Conservation (phyloP, 805 yeast genomes). For the Yamadazyma philogaea region DNA sequence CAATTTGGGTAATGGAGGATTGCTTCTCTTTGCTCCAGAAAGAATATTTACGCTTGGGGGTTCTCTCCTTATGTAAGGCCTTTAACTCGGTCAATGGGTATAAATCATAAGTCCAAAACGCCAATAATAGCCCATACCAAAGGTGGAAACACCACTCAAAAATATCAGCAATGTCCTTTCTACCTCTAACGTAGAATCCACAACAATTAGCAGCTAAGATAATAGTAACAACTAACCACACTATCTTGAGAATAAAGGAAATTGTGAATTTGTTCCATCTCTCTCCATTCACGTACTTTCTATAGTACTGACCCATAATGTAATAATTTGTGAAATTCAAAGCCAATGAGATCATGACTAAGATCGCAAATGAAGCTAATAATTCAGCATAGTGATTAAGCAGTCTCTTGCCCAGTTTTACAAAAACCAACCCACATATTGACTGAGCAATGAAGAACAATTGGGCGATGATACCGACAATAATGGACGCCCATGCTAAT, state of each 20-base stretch:
- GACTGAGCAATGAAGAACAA: slow-evolving; percentile 21
- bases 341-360: slow-evolving; percentile 23
- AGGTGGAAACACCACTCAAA: slow-evolving; percentile 29
- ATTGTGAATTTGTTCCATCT: slow-evolving; percentile 28
- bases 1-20: slow-evolving; percentile 7
- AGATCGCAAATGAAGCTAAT: slow-evolving; percentile 24
- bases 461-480: slow-evolving; percentile 23
- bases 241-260: slow-evolving; percentile 22
- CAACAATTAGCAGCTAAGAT: slow-evolving; percentile 20
- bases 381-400: slow-evolving; percentile 22
- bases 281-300: slow-evolving; percentile 27
- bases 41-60: slow-evolving; percentile 9
- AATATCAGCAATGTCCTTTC: slow-evolving; percentile 17
- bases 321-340: slow-evolving; percentile 27
- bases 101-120: slow-evolving; percentile 28
- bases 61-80: slow-evolving; percentile 11
- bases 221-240: slow-evolving; percentile 23
- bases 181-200: slow-evolving; percentile 20
- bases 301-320: slow-evolving; percentile 28
- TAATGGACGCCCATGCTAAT: slow-evolving; percentile 23
- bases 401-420: slow-evolving; percentile 15
- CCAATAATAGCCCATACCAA: slow-evolving; percentile 25
- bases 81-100: slow-evolving; percentile 26
- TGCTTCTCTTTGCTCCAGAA: slow-evolving; percentile 14
- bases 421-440: slow-evolving; percentile 17